Evolutionary conservation across 2,329 filamentous ascomycete genomes (phyloP), one percentile per base, ranked within the genome.

Genomic region (Beauveria australis): DNA sequence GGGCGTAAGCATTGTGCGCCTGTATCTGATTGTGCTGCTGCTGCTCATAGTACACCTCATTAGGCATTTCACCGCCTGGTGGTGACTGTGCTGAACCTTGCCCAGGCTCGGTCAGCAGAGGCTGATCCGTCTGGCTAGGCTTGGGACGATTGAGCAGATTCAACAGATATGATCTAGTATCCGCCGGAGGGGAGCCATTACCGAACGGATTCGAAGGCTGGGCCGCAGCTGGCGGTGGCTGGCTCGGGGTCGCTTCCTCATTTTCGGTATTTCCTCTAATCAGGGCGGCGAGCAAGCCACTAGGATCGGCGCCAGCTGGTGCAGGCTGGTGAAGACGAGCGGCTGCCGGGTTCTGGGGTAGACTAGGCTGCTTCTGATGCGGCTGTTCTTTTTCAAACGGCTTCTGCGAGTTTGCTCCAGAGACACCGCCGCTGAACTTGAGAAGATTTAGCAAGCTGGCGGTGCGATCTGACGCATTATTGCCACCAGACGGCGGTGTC

Each of bases 161-260:
- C 64, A 97, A 84, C 53, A 99, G 80, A 70, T 94, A 89, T 64
- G 93, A 87, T 73, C 95, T 89, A 5, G 92, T 90, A 72, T 91
- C 88, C 52, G 85, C 81, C 24, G 82, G 75, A 58, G 84, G 82
- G 48, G 82, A 77, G 40, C 77, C 76, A 28, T 77, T 73, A 64
- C 74, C 77, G 74, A 81, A 82, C 44, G 74, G 67, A 59, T 68
- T 72, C 49, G 70, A 61, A 63, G 68, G 68, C 12, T 66, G 63
- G 22, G 66, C 66, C 7, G 67, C 63, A n/a, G 66, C 59, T 22
- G 67, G 64, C 44, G 22, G 51, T 18, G 28, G 66, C 65, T 16
- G 68, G 30, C 62, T 65, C 44, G 67, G 67, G 63, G 71, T 71
- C 8, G 74, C 64, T 61, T 75, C 73, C 46, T 83, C 81, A 33